Base-by-base conservation (phyloP, 75 land plant genomes). In the Pinus taeda region DNA sequence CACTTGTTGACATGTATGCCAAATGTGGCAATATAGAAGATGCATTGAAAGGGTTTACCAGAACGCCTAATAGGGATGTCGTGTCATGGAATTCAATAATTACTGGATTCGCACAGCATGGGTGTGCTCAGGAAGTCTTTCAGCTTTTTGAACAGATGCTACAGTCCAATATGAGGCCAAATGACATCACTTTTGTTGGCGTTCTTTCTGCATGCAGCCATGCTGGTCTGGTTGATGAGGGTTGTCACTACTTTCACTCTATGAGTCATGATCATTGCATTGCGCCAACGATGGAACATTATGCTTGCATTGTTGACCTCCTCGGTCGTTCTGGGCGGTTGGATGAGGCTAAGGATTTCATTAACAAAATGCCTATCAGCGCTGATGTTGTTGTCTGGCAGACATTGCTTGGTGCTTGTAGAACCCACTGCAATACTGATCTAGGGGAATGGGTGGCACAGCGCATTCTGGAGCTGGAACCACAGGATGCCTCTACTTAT, bases 81-180 rank as follows among this genome's bases (percentile, higher is more conserved):
- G 92, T 88, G 58, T 79, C 92, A 61, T 92, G 90, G 88, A 90
- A 86, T 12, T 84, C 87, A 12, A 74, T 90, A 76, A 88, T 92
- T 57, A 78, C 81, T 0, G 88, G 82, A 12, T 78, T 77, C 74
- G 73, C 74, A 75, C 57, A 73, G 36, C 56, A n/a, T 15, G 85
- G 83, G 14, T 60, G 74, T 55, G 56, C 57, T 15, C 20, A 14
- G 39, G 58, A 78, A 24, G 83, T 81, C 33, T 81, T 84, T 26
- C n/a, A 24, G 22, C 66, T 84, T 58, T 84, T 87, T 59, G 15
- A 73, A 15, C 60, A 78, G 59, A 92, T 92, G 92, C 57, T 45
- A 45, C 37, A 7, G 26, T 26, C 15, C 33, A 75, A 82, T 65
- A 4, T 78, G 53, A 75, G 17, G 11, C 81, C 81, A 13, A 71